A percentile compares a stretch with the other conserved stretches of the same genome.
These are phyloP conservation scores for Moesziomyces aphidis DNA, from an alignment of 1,284 basidiomycete species.

Conservation along the genomic window DNA sequence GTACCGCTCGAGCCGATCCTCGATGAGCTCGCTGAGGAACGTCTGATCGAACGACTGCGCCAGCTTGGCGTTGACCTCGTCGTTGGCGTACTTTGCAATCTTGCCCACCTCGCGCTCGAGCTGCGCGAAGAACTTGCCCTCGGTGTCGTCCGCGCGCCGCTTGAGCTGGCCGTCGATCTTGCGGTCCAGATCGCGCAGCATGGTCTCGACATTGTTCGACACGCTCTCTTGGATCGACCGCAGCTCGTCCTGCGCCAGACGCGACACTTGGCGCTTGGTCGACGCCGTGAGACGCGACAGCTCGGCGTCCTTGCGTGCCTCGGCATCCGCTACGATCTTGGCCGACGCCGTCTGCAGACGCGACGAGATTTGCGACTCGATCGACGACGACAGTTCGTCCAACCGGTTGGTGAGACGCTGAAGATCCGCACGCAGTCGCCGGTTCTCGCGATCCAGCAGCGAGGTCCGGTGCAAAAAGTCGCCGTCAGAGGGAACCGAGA, in stretches of 20 bases:
- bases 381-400: constrained; percentile 25
- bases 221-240: constrained; percentile 36
- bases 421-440: constrained; percentile 29
- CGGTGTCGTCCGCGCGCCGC: constrained; percentile 42
- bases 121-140: constrained; percentile 25
- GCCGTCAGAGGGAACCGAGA: not conserved
- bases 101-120: constrained; percentile 28
- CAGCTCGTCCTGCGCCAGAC: constrained; percentile 43
- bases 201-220: constrained; percentile 30
- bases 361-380: constrained; percentile 30
- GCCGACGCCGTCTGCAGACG: constrained; percentile 20
- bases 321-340: constrained; percentile 28
- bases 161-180: constrained; percentile 33
- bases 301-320: constrained; percentile 28
- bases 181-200: constrained; percentile 41
- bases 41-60: constrained; percentile 41
- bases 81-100: constrained; percentile 40
- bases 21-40: constrained; percentile 29
- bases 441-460: constrained; percentile 31
- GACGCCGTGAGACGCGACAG: constrained; percentile 24
- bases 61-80: constrained; percentile 34
- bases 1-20: constrained; percentile 27
- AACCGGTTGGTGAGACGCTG: constrained; percentile 19
- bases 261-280: constrained; percentile 31
- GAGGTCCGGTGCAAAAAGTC: not conserved